Conservation (phyloP, 2,329 filamentous ascomycete species). For the Trichoderma sp. region DNA sequence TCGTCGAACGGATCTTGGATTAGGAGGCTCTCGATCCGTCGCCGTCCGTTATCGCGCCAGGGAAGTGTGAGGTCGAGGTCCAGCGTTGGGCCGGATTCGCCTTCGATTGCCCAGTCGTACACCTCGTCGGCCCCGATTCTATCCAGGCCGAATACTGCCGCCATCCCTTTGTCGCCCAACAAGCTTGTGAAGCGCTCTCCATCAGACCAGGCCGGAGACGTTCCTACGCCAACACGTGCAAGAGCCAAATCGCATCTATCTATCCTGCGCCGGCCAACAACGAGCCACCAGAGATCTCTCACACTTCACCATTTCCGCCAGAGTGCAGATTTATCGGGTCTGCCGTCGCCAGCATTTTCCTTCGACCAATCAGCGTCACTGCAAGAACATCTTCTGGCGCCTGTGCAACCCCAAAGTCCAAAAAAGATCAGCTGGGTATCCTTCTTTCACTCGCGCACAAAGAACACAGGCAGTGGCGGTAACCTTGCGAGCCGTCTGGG, state of each 20-base stretch:
- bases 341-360: slow-evolving; percentile 33
- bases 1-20: slow-evolving; percentile 72
- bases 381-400: slow-evolving; percentile 34
- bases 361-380: slow-evolving; percentile 39
- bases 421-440: slow-evolving; percentile 50
- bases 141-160: slow-evolving; percentile 38
- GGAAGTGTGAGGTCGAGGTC: slow-evolving; percentile 66
- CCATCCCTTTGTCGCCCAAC: slow-evolving; percentile 61
- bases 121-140: slow-evolving; percentile 67
- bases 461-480: slow-evolving; percentile 28
- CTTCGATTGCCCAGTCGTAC: slow-evolving; percentile 66
- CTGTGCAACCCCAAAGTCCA: slow-evolving; percentile 20
- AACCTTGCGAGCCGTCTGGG: slow-evolving; percentile 29
- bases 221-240: slow-evolving; percentile 44
- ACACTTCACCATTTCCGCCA: slow-evolving; percentile 61
- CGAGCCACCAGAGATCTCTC: slow-evolving; percentile 75
- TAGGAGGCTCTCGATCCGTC: slow-evolving; percentile 67
- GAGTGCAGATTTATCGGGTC: slow-evolving; percentile 31
- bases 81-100: slow-evolving; percentile 65
- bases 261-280: slow-evolving; percentile 71
- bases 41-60: slow-evolving; percentile 65
- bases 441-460: slow-evolving; percentile 53
- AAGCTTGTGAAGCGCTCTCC: slow-evolving; percentile 76
- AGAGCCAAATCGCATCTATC: slow-evolving; percentile 63
- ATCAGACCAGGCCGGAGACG: slow-evolving; percentile 51